Evolutionary conservation across 441 rosid species (phyloP), one percentile per base, ranked within the genome.

Genomic region (Eutrema salsugineum): DNA sequence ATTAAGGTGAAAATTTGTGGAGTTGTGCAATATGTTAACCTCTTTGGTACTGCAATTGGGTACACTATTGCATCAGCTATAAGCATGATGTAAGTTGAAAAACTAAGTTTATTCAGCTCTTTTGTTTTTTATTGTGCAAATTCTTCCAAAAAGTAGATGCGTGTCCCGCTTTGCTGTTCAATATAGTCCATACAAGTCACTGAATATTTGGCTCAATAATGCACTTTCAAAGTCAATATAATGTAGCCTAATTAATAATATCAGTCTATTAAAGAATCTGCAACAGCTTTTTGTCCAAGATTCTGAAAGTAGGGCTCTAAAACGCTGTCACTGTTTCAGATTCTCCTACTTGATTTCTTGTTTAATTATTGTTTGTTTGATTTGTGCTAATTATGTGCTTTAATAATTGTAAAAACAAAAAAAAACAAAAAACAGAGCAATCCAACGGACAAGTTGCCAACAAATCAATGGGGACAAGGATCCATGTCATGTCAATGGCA

Each of bases 41-140:
- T 92, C 48, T 81, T 94, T 38, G 98, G 98, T 8, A 85, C 85
- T 28, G 88, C 99, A 27, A 77, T 94, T 75, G 97, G 99, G 12
- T 94, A 94, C 84, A 88, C 97, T 1, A 92, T 94, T 11, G 97
- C 96, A 61, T 78, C 99, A 42, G 82, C 99, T 5, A 83, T 85
- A 11, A 94, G 99, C 79, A 76, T 92, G 94, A 74, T 92, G 97
- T 90, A 67, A 86, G 97, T 76, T 62, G 8, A 48, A 70, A 48
- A 54, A 64, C 56, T 42, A 35, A n/a, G 38, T 77, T 59, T n/a
- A n/a, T 46, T 27, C 49, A 60, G 24, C 20, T 49, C 6, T 47
- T 5, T 12, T 57, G 19, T 10, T 35, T 49, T 50, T 50, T 5
- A 38, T 2, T 51, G 2, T 22, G 4, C 57, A 55, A 16, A 54